Evolutionary conservation across 2,329 filamentous ascomycete genomes (phyloP).

Genomic region (Colletotrichum plurivorum): DNA sequence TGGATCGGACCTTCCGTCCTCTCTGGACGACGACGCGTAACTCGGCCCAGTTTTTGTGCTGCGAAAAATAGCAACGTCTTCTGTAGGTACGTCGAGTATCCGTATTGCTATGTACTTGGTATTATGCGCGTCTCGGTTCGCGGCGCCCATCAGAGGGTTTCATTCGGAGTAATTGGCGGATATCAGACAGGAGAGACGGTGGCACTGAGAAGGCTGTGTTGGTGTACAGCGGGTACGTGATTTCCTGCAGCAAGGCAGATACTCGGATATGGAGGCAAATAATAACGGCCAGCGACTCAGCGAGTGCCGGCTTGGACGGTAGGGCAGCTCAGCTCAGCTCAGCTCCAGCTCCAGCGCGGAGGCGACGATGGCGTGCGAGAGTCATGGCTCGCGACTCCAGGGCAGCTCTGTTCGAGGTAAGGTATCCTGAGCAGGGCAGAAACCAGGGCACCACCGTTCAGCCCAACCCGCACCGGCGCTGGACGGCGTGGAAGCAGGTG

Average conservation of each 20-base stretch:
- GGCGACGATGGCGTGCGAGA: constrained; percentile 26
- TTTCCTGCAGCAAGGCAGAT: constrained; percentile 4
- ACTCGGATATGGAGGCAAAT: neutral
- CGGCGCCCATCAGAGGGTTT: constrained; percentile 14
- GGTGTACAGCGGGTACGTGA: constrained; percentile 25
- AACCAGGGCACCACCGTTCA: neutral
- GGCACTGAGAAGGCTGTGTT: constrained; percentile 32
- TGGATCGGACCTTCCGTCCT: constrained; percentile 8
- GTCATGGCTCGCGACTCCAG: constrained; percentile 17
- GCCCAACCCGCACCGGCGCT: neutral
- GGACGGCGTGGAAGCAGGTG: neutral
- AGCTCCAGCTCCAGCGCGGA: constrained; percentile 1
- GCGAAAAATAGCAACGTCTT: constrained; percentile 36
- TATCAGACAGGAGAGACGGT: constrained; percentile 25
- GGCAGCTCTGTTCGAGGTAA: constrained; percentile 15
- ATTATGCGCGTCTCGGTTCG: constrained; percentile 20
- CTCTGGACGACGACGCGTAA: constrained; percentile 35
- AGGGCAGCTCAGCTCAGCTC: neutral
- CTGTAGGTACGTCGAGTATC: constrained; percentile 4
- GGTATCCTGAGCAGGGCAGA: neutral
- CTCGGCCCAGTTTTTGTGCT: constrained; percentile 32
- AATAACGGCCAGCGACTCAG: neutral
- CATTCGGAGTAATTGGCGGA: constrained; percentile 30
- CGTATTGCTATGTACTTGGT: no score
- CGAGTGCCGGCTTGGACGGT: neutral